A percentile compares a stretch with the other conserved stretches of the same genome.
Evolutionary conservation across 2,329 filamentous ascomycete genomes (phyloP).

Genomic region (Pyricularia sp.): DNA sequence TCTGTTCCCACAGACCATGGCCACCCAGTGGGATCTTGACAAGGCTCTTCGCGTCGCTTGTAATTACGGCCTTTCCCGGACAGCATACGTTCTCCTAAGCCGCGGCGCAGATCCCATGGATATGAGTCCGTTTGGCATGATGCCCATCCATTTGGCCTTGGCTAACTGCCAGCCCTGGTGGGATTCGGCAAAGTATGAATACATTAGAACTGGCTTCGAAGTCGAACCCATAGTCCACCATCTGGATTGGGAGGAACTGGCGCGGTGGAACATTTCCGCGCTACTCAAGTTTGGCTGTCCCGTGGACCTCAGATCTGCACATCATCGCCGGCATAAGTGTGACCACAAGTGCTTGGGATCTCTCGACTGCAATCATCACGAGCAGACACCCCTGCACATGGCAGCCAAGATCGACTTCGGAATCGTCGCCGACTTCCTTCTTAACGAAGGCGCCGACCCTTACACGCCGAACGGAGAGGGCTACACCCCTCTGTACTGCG

Average conservation of each 20-base stretch:
- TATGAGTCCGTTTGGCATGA: not conserved
- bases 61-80: not conserved
- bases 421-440: not conserved
- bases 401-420: not conserved
- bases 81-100: not conserved
- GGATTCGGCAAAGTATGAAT: not conserved
- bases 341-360: constrained; percentile 1
- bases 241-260: not conserved
- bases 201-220: not conserved
- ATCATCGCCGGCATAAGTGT: not conserved
- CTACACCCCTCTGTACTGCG: constrained; percentile 2
- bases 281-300: constrained; percentile 1
- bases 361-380: not conserved
- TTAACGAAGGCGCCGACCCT: not conserved
- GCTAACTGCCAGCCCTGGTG: not conserved
- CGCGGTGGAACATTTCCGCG: not conserved
- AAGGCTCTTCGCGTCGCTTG: constrained; percentile 1
- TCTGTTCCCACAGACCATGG: not conserved
- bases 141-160: constrained; percentile 1
- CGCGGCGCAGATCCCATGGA: not conserved
- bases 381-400: constrained; percentile 2
- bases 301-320: not conserved
- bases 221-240: not conserved
- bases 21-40: not conserved
- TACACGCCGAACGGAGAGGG: not conserved